Evolutionary conservation across 2,329 filamentous ascomycete species (phyloP).

Genomic region (Sarocladiaceae sp.): DNA sequence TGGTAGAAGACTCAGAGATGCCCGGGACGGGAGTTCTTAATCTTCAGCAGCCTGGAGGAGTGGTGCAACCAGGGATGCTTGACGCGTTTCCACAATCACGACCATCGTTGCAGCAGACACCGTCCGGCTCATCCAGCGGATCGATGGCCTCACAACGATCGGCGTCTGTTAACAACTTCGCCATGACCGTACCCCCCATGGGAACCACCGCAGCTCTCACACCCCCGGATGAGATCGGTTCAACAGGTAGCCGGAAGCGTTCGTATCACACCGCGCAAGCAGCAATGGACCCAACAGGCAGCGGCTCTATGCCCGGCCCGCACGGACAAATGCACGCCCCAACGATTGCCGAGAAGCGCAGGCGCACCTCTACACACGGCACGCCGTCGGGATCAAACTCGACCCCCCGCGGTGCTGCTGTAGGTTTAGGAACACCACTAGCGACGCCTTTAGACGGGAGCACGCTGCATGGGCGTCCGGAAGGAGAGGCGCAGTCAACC

Average conservation of each 20-base stretch:
- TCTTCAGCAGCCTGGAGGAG: slow-evolving; percentile 24
- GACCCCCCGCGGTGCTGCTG: neutral
- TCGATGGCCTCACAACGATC: slow-evolving; percentile 20
- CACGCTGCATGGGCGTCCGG: neutral
- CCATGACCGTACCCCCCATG: neutral
- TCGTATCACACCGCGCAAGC: slow-evolving; percentile 20
- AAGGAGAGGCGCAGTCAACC: neutral
- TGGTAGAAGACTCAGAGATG: slow-evolving; percentile 37
- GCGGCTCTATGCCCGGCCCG: no score
- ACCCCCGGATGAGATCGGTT: slow-evolving; percentile 45
- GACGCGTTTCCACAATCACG: slow-evolving; percentile 9
- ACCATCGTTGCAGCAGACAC: slow-evolving; percentile 23
- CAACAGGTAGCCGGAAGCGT: slow-evolving; percentile 35
- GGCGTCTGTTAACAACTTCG: slow-evolving; percentile 13
- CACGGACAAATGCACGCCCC: slow-evolving; percentile 15
- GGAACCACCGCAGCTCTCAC: slow-evolving; percentile 41
- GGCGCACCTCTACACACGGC: slow-evolving; percentile 21
- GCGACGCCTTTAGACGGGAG: neutral
- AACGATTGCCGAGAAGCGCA: slow-evolving; percentile 28
- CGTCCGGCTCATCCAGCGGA: slow-evolving; percentile 18
- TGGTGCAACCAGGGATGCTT: slow-evolving; percentile 6
- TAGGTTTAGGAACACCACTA: neutral
- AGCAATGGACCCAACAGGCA: slow-evolving; percentile 11
- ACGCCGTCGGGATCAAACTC: neutral
- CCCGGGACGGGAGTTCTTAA: slow-evolving; percentile 42